phyloP scores from a whole-genome alignment of 192 early-diverging fungal genomes.

The Dissophora ornata region DNA sequence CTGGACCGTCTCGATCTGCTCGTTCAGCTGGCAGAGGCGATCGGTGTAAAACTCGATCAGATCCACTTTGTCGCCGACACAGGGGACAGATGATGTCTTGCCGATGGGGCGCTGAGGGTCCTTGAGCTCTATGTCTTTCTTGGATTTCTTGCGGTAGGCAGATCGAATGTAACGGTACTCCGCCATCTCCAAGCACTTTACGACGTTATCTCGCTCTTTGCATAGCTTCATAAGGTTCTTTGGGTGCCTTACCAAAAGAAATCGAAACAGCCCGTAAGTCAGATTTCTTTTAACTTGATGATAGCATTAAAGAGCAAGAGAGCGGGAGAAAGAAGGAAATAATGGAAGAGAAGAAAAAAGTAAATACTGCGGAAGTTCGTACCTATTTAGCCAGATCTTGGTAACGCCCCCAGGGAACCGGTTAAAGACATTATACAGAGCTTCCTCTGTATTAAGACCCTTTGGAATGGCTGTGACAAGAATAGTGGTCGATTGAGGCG shows the following conservation, averaged over 20 bases:
- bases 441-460: slow-evolving; percentile 60
- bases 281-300: no score
- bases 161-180: slow-evolving; percentile 61
- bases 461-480: slow-evolving; percentile 78
- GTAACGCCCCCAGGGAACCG: slow-evolving; percentile 77
- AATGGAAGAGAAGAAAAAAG: no score
- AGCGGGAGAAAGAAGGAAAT: no score
- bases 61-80: slow-evolving; percentile 74
- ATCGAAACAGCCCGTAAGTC: no score
- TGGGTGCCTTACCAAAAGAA: slow-evolving; percentile 64
- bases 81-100: slow-evolving; percentile 57
- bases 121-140: slow-evolving; percentile 17
- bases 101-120: slow-evolving; percentile 64
- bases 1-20: slow-evolving; percentile 56
- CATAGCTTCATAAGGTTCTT: slow-evolving; percentile 60
- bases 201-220: slow-evolving; percentile 62
- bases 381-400: slow-evolving; percentile 72
- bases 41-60: slow-evolving; percentile 61
- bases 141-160: slow-evolving; percentile 23
- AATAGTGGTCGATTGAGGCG: slow-evolving; percentile 69
- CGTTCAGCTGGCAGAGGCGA: slow-evolving; percentile 58
- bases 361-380: no score
- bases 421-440: slow-evolving; percentile 65
- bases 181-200: slow-evolving; percentile 61
- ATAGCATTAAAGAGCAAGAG: no score